Evolutionary conservation across 768 basidiomycete genomes (phyloP).

Genomic region (Agaricus subrufescens): DNA sequence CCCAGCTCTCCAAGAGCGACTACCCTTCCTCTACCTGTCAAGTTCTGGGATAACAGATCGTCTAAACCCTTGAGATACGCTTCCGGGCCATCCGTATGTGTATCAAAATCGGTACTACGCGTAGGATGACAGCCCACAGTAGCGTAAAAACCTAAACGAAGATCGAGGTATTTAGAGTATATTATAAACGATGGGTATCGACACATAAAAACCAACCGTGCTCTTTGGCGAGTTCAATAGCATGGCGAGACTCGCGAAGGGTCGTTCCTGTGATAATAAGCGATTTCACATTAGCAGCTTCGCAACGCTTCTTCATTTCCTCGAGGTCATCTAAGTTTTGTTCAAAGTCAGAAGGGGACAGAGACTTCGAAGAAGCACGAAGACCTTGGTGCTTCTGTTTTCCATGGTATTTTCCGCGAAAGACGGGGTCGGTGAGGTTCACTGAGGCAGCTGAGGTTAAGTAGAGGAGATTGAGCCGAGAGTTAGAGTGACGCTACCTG

Average conservation of each 20-base stretch:
- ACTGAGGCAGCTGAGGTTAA: slow-evolving; percentile 10
- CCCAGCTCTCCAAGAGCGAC: slow-evolving; percentile 82
- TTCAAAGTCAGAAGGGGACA: background rate
- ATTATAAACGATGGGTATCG: background rate
- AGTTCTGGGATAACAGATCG: slow-evolving; percentile 42
- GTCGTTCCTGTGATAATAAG: slow-evolving; percentile 79
- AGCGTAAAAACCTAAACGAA: slow-evolving; percentile 50
- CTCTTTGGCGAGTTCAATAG: slow-evolving; percentile 55
- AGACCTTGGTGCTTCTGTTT: slow-evolving; percentile 46
- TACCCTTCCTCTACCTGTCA: slow-evolving; percentile 50
- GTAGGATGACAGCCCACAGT: slow-evolving; percentile 84
- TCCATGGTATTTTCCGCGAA: slow-evolving; percentile 46
- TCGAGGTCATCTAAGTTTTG: slow-evolving; percentile 53
- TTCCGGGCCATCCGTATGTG: slow-evolving; percentile 47
- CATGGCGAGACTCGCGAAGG: slow-evolving; percentile 55
- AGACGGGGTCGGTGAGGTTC: slow-evolving; percentile 50
- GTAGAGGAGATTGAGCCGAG: background rate
- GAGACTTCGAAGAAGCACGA: background rate
- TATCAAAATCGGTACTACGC: slow-evolving; percentile 63
- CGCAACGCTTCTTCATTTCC: slow-evolving; percentile 51
- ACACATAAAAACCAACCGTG: slow-evolving; percentile 32
- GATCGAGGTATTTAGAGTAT: background rate
- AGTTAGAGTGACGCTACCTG: background rate
- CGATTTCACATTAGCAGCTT: slow-evolving; percentile 54
- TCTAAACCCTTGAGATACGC: slow-evolving; percentile 61